Evolutionary conservation across 1,284 basidiomycete species (phyloP).

Genomic region (Schizophyllum commune): DNA sequence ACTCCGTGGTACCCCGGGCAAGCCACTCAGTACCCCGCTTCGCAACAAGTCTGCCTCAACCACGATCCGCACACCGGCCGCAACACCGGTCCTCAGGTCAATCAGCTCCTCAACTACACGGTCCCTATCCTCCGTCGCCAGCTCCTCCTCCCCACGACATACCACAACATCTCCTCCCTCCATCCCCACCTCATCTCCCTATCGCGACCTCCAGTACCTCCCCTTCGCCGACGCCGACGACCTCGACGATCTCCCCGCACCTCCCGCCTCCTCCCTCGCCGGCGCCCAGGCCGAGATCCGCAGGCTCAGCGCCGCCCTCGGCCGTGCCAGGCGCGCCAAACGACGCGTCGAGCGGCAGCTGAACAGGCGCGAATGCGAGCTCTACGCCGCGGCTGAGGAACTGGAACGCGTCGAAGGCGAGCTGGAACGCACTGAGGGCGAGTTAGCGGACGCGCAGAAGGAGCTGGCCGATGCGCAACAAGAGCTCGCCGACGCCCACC

Average conservation of each 20-base stretch:
- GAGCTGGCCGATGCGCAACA: too few species aligned
- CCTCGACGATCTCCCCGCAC: not conserved
- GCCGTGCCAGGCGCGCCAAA: not conserved
- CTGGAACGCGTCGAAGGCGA: not conserved
- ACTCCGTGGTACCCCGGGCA: too few species aligned
- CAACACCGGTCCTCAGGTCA: too few species aligned
- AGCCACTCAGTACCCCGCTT: too few species aligned
- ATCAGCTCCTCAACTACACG: too few species aligned
- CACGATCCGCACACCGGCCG: too few species aligned
- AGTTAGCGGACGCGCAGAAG: not conserved
- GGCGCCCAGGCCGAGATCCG: not conserved
- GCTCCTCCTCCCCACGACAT: too few species aligned
- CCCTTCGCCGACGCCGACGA: not conserved
- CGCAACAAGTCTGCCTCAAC: too few species aligned
- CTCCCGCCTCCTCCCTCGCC: not conserved
- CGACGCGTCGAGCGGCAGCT: not conserved
- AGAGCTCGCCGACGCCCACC: too few species aligned
- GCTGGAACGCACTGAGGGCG: not conserved
- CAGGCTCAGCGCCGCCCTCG: not conserved
- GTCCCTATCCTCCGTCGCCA: too few species aligned
- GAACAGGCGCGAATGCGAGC: too few species aligned
- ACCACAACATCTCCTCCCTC: too few species aligned
- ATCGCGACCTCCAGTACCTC: not conserved
- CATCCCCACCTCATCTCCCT: not conserved
- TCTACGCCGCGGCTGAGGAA: not conserved